Evolutionary conservation across 352 stramenopile genomes (phyloP).

Genomic region (Globisporangium cystogenes): DNA sequence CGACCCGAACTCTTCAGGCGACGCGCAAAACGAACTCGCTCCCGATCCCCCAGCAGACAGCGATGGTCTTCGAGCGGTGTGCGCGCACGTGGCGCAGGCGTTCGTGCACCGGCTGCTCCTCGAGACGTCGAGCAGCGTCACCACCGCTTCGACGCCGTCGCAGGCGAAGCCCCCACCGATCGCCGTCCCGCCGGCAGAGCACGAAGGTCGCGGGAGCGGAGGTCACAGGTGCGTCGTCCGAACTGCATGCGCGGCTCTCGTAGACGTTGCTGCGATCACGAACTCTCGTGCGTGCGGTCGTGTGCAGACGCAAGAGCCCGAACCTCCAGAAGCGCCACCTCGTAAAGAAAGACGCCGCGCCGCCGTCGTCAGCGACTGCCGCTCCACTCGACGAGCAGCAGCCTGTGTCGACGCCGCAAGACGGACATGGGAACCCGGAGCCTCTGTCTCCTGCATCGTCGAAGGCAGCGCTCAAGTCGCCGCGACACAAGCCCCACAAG

Average conservation of each 20-base stretch:
- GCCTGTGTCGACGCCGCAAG: not conserved
- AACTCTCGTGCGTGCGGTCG: not conserved
- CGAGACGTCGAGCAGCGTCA: not conserved
- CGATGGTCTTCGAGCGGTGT: not conserved
- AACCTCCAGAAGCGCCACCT: slow-evolving; percentile 21
- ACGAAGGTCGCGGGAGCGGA: not conserved
- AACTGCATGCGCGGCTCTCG: slow-evolving; percentile 2
- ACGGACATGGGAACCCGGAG: not conserved
- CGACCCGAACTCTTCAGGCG: not conserved
- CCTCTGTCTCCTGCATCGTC: not conserved
- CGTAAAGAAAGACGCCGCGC: slow-evolving; percentile 8
- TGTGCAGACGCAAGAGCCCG: slow-evolving; percentile 17
- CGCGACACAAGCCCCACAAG: not conserved
- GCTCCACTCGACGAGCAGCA: not conserved
- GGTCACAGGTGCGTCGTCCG: not conserved
- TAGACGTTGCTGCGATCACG: not conserved
- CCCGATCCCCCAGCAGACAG: not conserved
- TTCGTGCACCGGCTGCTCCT: slow-evolving; percentile 2
- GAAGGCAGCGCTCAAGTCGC: not conserved
- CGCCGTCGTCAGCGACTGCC: not conserved
- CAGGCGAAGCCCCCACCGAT: not conserved
- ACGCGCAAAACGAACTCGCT: not conserved
- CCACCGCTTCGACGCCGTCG: not conserved
- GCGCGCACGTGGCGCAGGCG: not conserved
- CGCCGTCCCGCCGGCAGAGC: not conserved